Evolutionary conservation across 2,329 filamentous ascomycete genomes (phyloP).

Genomic region (Pseudogymnoascus pannorum): DNA sequence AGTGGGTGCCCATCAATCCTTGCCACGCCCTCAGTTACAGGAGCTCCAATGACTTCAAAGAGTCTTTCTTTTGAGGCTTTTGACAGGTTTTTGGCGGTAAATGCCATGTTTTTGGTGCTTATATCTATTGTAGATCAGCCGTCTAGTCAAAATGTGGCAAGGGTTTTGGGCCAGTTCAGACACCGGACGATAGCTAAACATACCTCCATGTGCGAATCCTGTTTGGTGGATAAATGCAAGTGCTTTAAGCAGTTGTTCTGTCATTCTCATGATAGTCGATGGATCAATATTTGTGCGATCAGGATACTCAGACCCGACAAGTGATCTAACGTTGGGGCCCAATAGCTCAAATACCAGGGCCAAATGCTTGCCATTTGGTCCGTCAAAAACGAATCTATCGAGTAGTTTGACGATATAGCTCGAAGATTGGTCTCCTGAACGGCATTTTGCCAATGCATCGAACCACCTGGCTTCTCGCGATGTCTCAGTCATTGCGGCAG

Average conservation of each 20-base stretch:
- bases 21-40: background rate
- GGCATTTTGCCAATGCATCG: background rate
- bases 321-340: constrained; percentile 25
- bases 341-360: constrained; percentile 31
- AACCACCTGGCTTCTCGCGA: background rate
- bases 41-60: constrained; percentile 14
- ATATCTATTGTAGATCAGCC: constrained; percentile 20
- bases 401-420: constrained; percentile 26
- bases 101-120: constrained; percentile 26
- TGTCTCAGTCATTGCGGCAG: background rate
- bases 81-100: constrained; percentile 18
- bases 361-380: constrained; percentile 30
- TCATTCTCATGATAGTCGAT: constrained; percentile 24
- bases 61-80: constrained; percentile 13
- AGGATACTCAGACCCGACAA: constrained; percentile 21
- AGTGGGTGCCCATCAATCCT: constrained; percentile 9
- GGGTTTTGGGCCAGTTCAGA: background rate
- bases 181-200: constrained; percentile 5
- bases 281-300: constrained; percentile 20
- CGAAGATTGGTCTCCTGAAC: constrained; percentile 16
- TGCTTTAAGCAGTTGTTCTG: constrained; percentile 25
- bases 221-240: constrained; percentile 25
- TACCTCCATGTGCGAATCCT: constrained; percentile 29
- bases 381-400: constrained; percentile 27
- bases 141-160: constrained; percentile 12